Evolutionary conservation across 352 stramenopile genomes (phyloP), one percentile per base, ranked within the genome.

Genomic region (Phytophthora aleatoria): DNA sequence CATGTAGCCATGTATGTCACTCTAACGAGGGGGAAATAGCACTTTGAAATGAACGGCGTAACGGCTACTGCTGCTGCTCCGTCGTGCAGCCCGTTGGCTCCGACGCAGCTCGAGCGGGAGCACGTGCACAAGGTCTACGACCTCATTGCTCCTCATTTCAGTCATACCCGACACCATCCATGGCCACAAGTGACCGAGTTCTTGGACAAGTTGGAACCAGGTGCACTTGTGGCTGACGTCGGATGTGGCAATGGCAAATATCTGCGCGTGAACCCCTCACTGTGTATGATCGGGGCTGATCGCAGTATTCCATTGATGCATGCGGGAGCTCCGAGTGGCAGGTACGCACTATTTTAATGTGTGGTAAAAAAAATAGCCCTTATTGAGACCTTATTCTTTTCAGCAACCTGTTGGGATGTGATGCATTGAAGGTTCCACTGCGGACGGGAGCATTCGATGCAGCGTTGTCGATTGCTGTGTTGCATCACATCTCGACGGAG

Each of bases 181-280:
- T 94, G 87, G 87, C 87, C 87, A 31, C 77, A 90, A 53, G 87
- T 95, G 35, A 82, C 69, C 3, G 43, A 67, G n/a, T 94, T 94
- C 50, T 57, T 95, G 4, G 30, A 62, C 0, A 50, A 68, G 27
- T 76, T 91, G 43, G 52, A 61, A n/a, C 33, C 42, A 16, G 83
- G 74, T n/a, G 50, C 80, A 33, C 62, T 95, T 2, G 85, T 95
- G 36, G 81, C 85, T 27, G 85, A 94, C 55, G 65, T 95, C 7
- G 87, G 87, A 42, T 93, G 84, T 63, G 87, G 87, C 64, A 95
- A 95, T 64, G 87, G 83, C 68, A 94, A 95, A 69, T 95, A 95
- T 69, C 54, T 94, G 53, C 41, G 61, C 16, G 71, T 89, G 45
- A 91, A 92, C 57, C 69, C 73, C 4, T 64, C 64, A 24, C 20